Evolutionary conservation across 202 grass and related monocot genomes (phyloP).

Genomic region (Musa balbisiana): DNA sequence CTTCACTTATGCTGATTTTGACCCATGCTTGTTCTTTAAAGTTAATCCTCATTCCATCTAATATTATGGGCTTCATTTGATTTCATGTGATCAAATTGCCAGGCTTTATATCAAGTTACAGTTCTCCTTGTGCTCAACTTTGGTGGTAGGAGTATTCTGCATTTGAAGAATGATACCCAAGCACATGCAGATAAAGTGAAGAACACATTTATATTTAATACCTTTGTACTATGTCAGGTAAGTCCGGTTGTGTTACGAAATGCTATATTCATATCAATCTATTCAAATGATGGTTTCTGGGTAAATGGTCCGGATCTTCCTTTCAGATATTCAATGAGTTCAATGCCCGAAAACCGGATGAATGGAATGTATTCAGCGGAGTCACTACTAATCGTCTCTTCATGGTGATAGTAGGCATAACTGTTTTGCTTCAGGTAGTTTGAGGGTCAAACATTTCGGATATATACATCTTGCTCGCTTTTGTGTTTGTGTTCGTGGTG

Average conservation of each 20-base stretch:
- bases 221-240: constrained; percentile 93
- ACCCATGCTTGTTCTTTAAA: too few relatives aligned
- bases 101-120: constrained; percentile 77
- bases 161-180: constrained; percentile 46
- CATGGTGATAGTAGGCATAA: constrained; percentile 50
- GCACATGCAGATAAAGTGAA: constrained; percentile 82
- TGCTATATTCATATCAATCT: constrained; percentile 5
- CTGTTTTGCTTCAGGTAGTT: constrained; percentile 73
- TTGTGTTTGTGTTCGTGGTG: too few relatives aligned
- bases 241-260: constrained; percentile 15
- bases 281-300: not conserved
- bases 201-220: constrained; percentile 98
- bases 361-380: constrained; percentile 81
- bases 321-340: constrained; percentile 82
- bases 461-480: not conserved
- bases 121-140: constrained; percentile 83
- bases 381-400: constrained; percentile 63
- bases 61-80: not conserved
- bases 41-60: too few relatives aligned
- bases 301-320: not conserved
- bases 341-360: constrained; percentile 77
- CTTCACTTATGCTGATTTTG: not conserved
- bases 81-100: constrained; percentile 26
- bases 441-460: constrained; percentile 6
- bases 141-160: constrained; percentile 56